phyloP scores from a whole-genome alignment of 2,329 filamentous ascomycete genomes.

The Leptographium wingfieldii region DNA sequence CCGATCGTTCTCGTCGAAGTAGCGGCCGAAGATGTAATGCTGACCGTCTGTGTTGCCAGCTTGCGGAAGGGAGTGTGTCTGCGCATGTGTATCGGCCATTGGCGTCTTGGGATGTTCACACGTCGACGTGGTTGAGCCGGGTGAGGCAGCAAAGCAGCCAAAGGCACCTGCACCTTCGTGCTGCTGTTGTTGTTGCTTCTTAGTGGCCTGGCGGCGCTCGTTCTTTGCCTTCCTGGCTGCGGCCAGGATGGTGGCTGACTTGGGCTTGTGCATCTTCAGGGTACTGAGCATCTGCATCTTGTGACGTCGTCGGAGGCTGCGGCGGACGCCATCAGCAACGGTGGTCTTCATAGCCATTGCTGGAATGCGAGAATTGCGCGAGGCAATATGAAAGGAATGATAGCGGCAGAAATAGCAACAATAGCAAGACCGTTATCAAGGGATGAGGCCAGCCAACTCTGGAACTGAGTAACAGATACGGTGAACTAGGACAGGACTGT shows the following conservation, averaged over 20 bases:
- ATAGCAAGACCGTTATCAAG: background rate
- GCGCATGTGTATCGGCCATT: background rate
- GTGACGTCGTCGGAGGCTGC: conserved; percentile 5
- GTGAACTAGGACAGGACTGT: background rate
- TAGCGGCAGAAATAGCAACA: background rate
- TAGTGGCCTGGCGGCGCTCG: background rate
- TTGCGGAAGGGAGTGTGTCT: background rate
- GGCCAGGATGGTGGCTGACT: background rate
- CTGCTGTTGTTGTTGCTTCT: background rate
- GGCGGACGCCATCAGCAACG: conserved; percentile 1
- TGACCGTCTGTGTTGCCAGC: background rate
- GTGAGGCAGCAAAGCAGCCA: background rate
- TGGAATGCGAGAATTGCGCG: background rate
- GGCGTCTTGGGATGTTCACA: background rate
- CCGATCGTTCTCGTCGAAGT: conserved; percentile 9
- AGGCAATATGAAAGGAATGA: background rate
- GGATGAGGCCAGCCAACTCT: background rate
- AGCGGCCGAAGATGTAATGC: conserved; percentile 2
- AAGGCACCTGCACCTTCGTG: background rate
- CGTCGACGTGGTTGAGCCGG: background rate
- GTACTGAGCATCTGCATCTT: background rate
- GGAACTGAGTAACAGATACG: background rate
- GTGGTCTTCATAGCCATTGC: conserved; percentile 7
- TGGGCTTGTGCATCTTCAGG: background rate
- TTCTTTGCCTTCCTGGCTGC: background rate